Evolutionary conservation across 352 stramenopile species (phyloP), one percentile per base, ranked within the genome.

Genomic region (Pythium folliculosum): DNA sequence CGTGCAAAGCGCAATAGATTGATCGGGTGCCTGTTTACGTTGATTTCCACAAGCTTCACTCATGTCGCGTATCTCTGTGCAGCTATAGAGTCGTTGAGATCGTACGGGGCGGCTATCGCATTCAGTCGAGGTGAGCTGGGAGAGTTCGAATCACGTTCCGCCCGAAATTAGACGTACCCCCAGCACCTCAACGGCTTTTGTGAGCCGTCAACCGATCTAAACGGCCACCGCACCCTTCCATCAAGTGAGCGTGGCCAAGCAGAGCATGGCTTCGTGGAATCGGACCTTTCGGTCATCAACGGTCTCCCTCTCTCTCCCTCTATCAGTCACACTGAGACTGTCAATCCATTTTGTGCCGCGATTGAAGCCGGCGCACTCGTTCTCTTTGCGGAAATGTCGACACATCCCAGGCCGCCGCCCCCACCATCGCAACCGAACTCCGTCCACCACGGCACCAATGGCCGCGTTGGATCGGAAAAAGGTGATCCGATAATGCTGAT

Each of bases 1-100:
- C 74, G 47, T 96, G 88, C 67, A 82, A 76, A 66, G 54, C 69
- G 16, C 53, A 65, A 62, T 57, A 68, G 59, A 69, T 32, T 32
- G 27, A 32, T 5, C 27, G 27, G 27, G 27, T 6, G 5, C 25
- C 9, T 43, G 37, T 43, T 17, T 13, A 12, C 37, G 3, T 3
- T 43, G 14, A 40, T 40, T 43, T 43, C 10, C 37, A 1, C 10
- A 7, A 17, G 37, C 37, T 43, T 17, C 37, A 43, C 37, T 17
- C 37, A 13, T 43, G 9, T 43, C 14, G 40, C 40, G 40, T 47
- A n/a, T 47, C 40, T 47, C 14, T 47, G 40, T 47, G 40, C 17
- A 16, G 14, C 5, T 1, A 47, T 8, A 21, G 40, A 47, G 17
- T 47, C 1, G 40, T 47, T 47, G 40, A 19, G 40, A 47, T 47